Conservation (phyloP, 2,329 filamentous ascomycete species). For the Bipolaris cookei region DNA sequence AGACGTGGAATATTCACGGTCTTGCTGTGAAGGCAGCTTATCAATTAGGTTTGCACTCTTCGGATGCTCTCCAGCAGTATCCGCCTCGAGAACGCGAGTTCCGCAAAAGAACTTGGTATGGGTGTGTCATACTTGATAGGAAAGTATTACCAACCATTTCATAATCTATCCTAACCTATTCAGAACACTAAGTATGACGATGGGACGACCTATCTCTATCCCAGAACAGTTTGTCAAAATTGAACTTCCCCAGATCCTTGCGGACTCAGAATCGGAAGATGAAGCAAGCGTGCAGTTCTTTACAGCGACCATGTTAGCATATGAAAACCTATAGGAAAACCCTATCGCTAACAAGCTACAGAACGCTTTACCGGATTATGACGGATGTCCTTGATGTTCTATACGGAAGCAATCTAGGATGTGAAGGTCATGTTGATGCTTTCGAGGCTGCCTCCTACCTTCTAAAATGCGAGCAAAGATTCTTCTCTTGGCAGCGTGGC, state of each 20-base stretch:
- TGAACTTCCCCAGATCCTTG: conserved; percentile 34
- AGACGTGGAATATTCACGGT: conserved; percentile 63
- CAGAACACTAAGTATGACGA: conserved; percentile 59
- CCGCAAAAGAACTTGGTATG: conserved; percentile 59
- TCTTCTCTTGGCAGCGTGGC: conserved; percentile 48
- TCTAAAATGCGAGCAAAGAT: conserved; percentile 50
- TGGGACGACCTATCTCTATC: conserved; percentile 57
- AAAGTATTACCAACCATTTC: conserved; percentile 20
- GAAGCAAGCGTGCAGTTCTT: conserved; percentile 37
- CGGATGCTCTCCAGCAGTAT: conserved; percentile 46
- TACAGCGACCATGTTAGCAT: conserved; percentile 44
- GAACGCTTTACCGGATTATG: conserved; percentile 44
- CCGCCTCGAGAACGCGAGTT: conserved; percentile 55
- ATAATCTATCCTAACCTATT: background rate
- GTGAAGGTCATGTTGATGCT: conserved; percentile 27
- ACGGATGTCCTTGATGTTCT: conserved; percentile 49
- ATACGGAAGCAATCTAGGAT: conserved; percentile 56
- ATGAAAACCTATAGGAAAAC: too few species aligned
- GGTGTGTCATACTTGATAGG: conserved; percentile 57
- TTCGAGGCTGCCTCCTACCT: conserved; percentile 38
- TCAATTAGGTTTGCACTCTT: conserved; percentile 60
- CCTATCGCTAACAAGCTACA: conserved; percentile 12
- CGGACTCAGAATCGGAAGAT: background rate
- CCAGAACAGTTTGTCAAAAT: conserved; percentile 54
- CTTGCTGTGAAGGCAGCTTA: conserved; percentile 59